Conservation (phyloP, 2,329 filamentous ascomycete species). For the Fusarium heterosporum region DNA sequence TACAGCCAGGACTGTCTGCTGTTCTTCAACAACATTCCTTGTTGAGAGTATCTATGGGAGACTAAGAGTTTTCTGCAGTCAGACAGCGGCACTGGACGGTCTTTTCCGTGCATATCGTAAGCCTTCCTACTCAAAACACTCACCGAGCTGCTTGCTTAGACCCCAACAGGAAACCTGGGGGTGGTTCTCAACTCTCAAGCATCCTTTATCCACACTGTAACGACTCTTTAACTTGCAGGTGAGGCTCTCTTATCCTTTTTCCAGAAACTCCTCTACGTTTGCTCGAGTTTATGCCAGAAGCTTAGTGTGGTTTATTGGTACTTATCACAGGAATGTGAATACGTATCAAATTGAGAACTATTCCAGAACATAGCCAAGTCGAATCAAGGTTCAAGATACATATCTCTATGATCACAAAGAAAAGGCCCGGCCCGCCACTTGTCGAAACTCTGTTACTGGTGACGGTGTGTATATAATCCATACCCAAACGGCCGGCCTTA, state of each 20-base stretch:
- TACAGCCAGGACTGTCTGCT: not conserved
- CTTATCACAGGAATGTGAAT: not conserved
- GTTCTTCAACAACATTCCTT: not conserved
- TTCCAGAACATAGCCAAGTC: not conserved
- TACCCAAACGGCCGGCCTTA: not conserved
- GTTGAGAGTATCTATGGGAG: not conserved
- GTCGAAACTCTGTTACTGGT: slow-evolving; percentile 32
- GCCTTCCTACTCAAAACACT: slow-evolving; percentile 33
- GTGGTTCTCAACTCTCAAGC: slow-evolving; percentile 22
- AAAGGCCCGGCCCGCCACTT: slow-evolving; percentile 41
- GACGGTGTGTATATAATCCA: not conserved
- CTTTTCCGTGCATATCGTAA: slow-evolving; percentile 8
- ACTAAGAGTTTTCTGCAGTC: not conserved
- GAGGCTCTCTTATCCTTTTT: slow-evolving; percentile 8
- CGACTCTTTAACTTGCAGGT: slow-evolving; percentile 1
- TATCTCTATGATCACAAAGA: slow-evolving; percentile 4
- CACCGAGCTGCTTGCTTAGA: slow-evolving; percentile 30
- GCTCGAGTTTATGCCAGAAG: not conserved
- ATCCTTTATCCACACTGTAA: not conserved
- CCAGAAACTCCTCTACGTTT: slow-evolving; percentile 18
- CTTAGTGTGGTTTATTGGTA: not conserved
- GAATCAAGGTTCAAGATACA: not conserved
- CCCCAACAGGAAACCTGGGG: slow-evolving; percentile 23
- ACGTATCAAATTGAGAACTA: not conserved
- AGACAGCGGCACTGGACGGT: slow-evolving; percentile 7